Conservation (phyloP, 768 basidiomycete genomes). For the Lanmaoa pseudosensibilis region DNA sequence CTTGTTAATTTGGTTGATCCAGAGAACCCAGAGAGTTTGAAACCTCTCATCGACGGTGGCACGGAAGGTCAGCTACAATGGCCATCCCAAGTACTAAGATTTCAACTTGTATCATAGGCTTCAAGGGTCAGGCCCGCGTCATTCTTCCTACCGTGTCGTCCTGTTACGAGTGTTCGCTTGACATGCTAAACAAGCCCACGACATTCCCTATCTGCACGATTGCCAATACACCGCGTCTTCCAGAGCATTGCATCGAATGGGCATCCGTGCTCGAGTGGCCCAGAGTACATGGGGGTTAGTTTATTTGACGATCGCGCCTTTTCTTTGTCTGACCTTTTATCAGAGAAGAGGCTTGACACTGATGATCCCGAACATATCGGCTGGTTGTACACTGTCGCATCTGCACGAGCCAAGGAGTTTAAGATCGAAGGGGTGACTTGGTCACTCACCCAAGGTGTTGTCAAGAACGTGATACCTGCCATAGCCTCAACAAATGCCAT, state of each 20-base stretch:
- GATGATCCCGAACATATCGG: slow-evolving; percentile 96
- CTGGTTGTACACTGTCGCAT: slow-evolving; percentile 85
- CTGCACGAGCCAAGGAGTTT: slow-evolving; percentile 85
- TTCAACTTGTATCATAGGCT: slow-evolving; percentile 53
- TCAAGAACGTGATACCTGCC: slow-evolving; percentile 99
- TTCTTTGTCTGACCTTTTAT: slow-evolving; percentile 3
- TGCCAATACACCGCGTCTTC: slow-evolving; percentile 95
- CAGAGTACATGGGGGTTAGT: slow-evolving; percentile 79
- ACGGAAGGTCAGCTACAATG: slow-evolving; percentile 73
- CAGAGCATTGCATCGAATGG: slow-evolving; percentile 99
- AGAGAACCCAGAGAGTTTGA: slow-evolving; percentile 90
- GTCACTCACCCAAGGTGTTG: slow-evolving; percentile 96
- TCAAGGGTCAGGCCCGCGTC: slow-evolving; percentile 97
- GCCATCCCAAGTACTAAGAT: neutral
- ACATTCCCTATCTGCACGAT: slow-evolving; percentile 99
- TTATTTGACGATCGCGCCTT: neutral
- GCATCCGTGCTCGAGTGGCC: slow-evolving; percentile 99
- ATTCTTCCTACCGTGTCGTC: slow-evolving; percentile 94
- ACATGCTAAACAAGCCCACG: slow-evolving; percentile 97
- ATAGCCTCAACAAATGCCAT: slow-evolving; percentile 99
- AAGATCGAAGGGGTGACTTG: slow-evolving; percentile 99
- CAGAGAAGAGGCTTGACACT: slow-evolving; percentile 92
- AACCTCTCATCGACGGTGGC: slow-evolving; percentile 97
- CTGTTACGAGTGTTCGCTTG: slow-evolving; percentile 97
- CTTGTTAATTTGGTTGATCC: slow-evolving; percentile 92